These are phyloP conservation scores for Dalbergia oliveri DNA, from an alignment of 306 rosid genomes.

Conservation along the genomic window DNA sequence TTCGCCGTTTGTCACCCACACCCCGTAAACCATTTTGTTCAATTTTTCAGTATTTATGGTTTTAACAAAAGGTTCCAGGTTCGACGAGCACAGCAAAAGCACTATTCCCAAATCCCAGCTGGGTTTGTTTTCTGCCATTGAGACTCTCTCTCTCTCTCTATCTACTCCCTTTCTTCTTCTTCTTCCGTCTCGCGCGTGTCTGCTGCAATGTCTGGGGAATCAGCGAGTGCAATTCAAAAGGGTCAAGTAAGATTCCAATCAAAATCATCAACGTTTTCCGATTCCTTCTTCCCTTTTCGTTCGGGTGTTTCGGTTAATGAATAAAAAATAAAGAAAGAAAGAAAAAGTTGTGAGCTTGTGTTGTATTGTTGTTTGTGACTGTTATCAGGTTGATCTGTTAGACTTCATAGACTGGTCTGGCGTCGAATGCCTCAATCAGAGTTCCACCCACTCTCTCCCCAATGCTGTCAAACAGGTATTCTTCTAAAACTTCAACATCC, in stretches of 20 bases:
- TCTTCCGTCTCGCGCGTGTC: slow-evolving; percentile 33
- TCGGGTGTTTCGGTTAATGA: neutral
- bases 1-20: neutral
- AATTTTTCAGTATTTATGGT: no score
- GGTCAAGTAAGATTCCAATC: slow-evolving; percentile 68
- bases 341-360: slow-evolving; percentile 14
- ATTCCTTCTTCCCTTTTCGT: neutral
- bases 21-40: no score
- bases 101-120: neutral
- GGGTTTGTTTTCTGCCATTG: slow-evolving; percentile 8
- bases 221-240: slow-evolving; percentile 78
- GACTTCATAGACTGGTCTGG: slow-evolving; percentile 95
- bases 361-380: neutral
- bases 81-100: neutral
- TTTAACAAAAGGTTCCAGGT: no score
- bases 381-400: slow-evolving; percentile 84
- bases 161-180: neutral
- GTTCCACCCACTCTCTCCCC: slow-evolving; percentile 68
- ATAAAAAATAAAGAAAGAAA: no score
- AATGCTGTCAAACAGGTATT: slow-evolving; percentile 76
- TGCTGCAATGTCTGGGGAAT: slow-evolving; percentile 83
- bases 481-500: neutral
- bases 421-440: slow-evolving; percentile 96
- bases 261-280: neutral
- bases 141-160: neutral